phyloP scores from a whole-genome alignment of 192 early-diverging fungal genomes.

The Mortierella antarctica region DNA sequence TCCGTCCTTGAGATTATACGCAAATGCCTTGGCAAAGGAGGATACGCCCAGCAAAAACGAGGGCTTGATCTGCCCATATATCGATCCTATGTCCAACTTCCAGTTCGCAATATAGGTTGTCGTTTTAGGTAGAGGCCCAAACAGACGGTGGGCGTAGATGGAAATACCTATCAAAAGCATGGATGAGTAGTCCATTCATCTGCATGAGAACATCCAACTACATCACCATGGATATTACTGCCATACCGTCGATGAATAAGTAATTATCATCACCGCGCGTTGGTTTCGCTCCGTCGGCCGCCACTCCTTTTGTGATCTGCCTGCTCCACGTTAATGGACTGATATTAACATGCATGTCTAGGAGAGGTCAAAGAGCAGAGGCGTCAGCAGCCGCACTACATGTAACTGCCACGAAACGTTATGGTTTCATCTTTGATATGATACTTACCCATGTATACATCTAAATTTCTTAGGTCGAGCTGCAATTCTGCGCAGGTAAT shows the following conservation, averaged over 20 bases:
- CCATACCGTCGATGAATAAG: constrained; percentile 64
- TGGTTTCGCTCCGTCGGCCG: constrained; percentile 30
- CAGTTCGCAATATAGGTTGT: constrained; percentile 77
- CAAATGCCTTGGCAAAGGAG: constrained; percentile 67
- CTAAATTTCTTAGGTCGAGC: constrained; percentile 70
- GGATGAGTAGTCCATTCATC: neutral
- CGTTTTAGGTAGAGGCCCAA: constrained; percentile 73
- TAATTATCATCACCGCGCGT: constrained; percentile 57
- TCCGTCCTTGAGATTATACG: constrained; percentile 71
- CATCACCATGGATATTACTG: neutral
- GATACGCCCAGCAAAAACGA: constrained; percentile 64
- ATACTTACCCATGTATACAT: constrained; percentile 70
- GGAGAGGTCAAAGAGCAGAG: neutral
- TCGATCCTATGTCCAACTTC: constrained; percentile 68
- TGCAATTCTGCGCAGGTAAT: constrained; percentile 72
- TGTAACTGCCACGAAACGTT: neutral
- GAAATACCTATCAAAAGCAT: constrained; percentile 52
- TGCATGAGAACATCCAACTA: too few relatives aligned
- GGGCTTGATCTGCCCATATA: constrained; percentile 74
- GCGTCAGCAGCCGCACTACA: neutral
- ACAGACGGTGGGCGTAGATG: constrained; percentile 72
- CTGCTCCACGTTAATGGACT: constrained; percentile 68
- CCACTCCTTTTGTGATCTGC: constrained; percentile 16
- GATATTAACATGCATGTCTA: constrained; percentile 68
- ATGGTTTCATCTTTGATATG: neutral